Conservation (phyloP, 768 basidiomycete genomes). For the Tylopilus vinaceipallidus region DNA sequence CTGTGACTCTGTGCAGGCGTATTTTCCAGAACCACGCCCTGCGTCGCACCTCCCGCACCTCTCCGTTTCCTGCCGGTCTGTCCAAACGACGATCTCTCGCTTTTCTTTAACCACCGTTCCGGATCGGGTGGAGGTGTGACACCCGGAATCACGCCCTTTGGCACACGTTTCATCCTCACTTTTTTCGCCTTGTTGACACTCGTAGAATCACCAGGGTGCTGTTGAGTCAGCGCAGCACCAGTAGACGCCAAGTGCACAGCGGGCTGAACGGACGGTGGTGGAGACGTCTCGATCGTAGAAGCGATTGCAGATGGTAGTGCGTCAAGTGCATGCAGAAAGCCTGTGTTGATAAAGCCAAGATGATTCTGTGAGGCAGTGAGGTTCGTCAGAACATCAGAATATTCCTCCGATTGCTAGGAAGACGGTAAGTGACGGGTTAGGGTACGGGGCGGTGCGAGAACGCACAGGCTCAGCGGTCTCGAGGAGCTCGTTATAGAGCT, state of each 20-base stretch:
- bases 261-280: constrained; percentile 51
- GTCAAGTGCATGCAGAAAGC: constrained; percentile 64
- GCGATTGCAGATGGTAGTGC: constrained; percentile 50
- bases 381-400: constrained; percentile 84
- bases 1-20: constrained; percentile 21
- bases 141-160: constrained; percentile 72
- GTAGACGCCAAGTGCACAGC: constrained; percentile 25
- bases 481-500: constrained; percentile 78
- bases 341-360: constrained; percentile 77
- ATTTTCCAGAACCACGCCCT: constrained; percentile 47
- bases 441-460: constrained; percentile 18
- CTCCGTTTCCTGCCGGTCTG: constrained; percentile 53
- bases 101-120: constrained; percentile 88
- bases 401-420: constrained; percentile 77
- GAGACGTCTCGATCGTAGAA: constrained; percentile 56
- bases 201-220: constrained; percentile 34
- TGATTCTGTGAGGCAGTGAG: constrained; percentile 78
- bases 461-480: constrained; percentile 76
- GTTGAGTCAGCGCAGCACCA: constrained; percentile 24
- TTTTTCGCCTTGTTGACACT: constrained; percentile 43
- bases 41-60: constrained; percentile 62
- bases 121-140: constrained; percentile 83
- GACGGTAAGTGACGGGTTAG: constrained; percentile 2
- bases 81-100: constrained; percentile 60
- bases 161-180: constrained; percentile 65